Conservation (phyloP, 2,329 filamentous ascomycete species). For the Colletotrichum sp. region DNA sequence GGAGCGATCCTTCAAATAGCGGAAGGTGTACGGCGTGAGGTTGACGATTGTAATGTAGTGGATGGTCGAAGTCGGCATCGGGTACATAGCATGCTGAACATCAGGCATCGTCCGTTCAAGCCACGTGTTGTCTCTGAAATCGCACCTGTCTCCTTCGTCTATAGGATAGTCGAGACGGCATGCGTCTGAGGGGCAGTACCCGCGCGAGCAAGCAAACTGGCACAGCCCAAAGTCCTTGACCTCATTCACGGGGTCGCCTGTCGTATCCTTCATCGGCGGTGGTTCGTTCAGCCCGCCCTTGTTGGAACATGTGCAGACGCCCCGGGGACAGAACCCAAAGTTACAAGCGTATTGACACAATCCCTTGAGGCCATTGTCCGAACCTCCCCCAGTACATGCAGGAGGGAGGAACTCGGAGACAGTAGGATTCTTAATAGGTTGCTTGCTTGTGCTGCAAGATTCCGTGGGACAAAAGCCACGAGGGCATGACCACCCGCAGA, state of each 20-base stretch:
- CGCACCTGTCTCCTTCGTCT: not conserved
- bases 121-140: not conserved
- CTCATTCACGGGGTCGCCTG: not conserved
- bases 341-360: not conserved
- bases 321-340: not conserved
- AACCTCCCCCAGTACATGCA: not conserved
- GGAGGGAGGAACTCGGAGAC: not conserved
- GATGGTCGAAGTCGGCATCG: not conserved
- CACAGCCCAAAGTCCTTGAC: conserved; percentile 45
- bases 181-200: conserved; percentile 41
- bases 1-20: conserved; percentile 16
- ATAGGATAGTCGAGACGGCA: not conserved
- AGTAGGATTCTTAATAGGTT: not conserved
- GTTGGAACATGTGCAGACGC: not conserved
- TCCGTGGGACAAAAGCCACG: conserved; percentile 47
- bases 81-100: accelerated
- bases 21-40: conserved; percentile 35
- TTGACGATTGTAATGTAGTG: conserved; percentile 38
- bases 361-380: not conserved
- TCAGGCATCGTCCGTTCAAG: accelerated
- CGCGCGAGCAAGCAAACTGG: conserved; percentile 48
- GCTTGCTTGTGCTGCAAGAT: conserved; percentile 20
- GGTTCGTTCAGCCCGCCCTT: not conserved
- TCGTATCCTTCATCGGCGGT: not conserved
- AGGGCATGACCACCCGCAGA: conserved; percentile 36